These are phyloP conservation scores for Helminthosporium solani DNA, from an alignment of 2,329 filamentous ascomycete species.

Conservation along the genomic window DNA sequence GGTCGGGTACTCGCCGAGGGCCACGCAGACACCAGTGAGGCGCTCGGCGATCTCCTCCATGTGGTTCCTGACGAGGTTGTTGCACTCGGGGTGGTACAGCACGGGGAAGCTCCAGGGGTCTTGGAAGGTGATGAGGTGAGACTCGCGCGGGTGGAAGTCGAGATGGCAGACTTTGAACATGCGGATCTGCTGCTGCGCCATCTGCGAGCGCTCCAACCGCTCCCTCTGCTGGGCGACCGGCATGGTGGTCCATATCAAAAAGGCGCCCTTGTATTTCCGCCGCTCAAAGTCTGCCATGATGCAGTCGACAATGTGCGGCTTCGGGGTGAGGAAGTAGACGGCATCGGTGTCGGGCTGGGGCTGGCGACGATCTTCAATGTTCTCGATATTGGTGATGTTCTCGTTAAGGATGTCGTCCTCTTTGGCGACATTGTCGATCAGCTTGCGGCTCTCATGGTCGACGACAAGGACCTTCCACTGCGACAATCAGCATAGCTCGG, in stretches of 20 bases:
- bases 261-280: conserved; percentile 74
- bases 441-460: conserved; percentile 77
- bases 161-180: conserved; percentile 80
- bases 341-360: conserved; percentile 89
- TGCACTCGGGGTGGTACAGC: conserved; percentile 88
- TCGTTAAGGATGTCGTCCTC: conserved; percentile 97
- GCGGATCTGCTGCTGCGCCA: conserved; percentile 72
- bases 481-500: conserved; percentile 29
- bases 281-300: conserved; percentile 89
- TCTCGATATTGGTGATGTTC: conserved; percentile 95
- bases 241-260: conserved; percentile 82
- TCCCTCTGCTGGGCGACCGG: conserved; percentile 69
- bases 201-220: conserved; percentile 70
- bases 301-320: conserved; percentile 87
- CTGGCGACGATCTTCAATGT: conserved; percentile 82
- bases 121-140: conserved; percentile 84
- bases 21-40: conserved; percentile 85
- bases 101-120: conserved; percentile 96
- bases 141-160: conserved; percentile 88
- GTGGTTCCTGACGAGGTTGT: conserved; percentile 76
- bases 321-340: conserved; percentile 85
- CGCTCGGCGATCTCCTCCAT: conserved; percentile 86
- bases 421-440: conserved; percentile 87
- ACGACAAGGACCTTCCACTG: conserved; percentile 97
- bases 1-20: conserved; percentile 89